phyloP scores from a whole-genome alignment of 2,329 filamentous ascomycete species.

The Amauroascus niger region DNA sequence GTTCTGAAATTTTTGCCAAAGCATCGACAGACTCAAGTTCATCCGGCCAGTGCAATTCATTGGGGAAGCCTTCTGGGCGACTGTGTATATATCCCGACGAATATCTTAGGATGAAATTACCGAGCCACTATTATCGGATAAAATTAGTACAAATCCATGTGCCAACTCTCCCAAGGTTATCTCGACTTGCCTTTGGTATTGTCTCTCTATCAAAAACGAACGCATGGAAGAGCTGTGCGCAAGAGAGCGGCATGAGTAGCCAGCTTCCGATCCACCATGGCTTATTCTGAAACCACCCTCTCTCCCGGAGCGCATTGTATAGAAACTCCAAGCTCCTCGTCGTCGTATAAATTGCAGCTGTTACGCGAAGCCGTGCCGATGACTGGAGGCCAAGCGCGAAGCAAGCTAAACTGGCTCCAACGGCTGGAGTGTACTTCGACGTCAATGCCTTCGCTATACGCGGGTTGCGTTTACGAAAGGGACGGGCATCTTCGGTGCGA shows the following conservation, averaged over 20 bases:
- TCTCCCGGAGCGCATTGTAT: conserved; percentile 73
- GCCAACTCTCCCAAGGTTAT: neutral
- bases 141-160: neutral
- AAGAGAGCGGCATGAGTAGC: conserved; percentile 66
- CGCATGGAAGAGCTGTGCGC: conserved; percentile 66
- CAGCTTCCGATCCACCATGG: conserved; percentile 82
- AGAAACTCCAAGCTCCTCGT: conserved; percentile 75
- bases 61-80: conserved; percentile 59
- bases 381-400: conserved; percentile 70
- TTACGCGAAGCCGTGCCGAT: conserved; percentile 61
- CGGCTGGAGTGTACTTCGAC: conserved; percentile 71
- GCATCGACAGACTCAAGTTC: conserved; percentile 69
- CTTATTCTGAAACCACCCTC: conserved; percentile 53
- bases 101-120: conserved; percentile 57
- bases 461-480: conserved; percentile 77
- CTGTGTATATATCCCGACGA: conserved; percentile 70
- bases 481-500: conserved; percentile 65
- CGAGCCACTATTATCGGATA: conserved; percentile 42
- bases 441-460: conserved; percentile 64
- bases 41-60: conserved; percentile 60
- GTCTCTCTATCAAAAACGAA: conserved; percentile 68
- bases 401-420: conserved; percentile 83
- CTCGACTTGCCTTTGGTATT: conserved; percentile 49
- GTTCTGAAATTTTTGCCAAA: conserved; percentile 66
- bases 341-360: conserved; percentile 69